A percentile compares a stretch with the other conserved stretches of the same genome.
phyloP scores from a whole-genome alignment of 139 green algal species.

The Microglena sp. region DNA sequence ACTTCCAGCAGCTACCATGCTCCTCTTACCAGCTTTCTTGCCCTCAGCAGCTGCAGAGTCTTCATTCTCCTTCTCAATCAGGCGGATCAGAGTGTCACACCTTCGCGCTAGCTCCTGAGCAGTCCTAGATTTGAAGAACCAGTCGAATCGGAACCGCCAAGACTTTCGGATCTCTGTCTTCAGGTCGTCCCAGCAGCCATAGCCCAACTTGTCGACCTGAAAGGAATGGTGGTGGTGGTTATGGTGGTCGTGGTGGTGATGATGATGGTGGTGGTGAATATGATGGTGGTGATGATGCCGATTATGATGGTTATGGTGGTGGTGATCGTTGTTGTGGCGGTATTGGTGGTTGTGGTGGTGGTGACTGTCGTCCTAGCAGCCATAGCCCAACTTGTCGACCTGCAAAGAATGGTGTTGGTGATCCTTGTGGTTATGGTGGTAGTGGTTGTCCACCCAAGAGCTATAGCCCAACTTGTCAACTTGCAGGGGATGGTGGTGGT shows the following conservation, averaged over 20 bases:
- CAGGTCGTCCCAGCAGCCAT: constrained; percentile 95
- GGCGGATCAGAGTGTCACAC: constrained; percentile 89
- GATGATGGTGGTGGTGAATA: no score
- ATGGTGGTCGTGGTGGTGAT: no score
- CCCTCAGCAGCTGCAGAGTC: constrained; percentile 13
- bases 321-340: no score
- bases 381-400: constrained; percentile 93
- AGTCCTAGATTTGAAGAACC: constrained; percentile 97
- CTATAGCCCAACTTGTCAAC: constrained; percentile 93
- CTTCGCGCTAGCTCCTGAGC: constrained; percentile 57
- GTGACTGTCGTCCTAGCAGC: constrained; percentile 94
- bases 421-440: no score
- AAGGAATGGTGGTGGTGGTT: no score
- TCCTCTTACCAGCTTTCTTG: neutral
- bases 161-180: constrained; percentile 84
- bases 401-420: no score
- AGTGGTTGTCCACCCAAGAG: constrained; percentile 93
- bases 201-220: constrained; percentile 92
- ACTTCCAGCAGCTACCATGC: neutral
- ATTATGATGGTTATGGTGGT: no score
- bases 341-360: no score
- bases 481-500: no score
- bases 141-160: constrained; percentile 98
- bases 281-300: no score
- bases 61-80: constrained; percentile 95